phyloP scores from a whole-genome alignment of 352 stramenopile genomes.

The Globisporangium radiosum region DNA sequence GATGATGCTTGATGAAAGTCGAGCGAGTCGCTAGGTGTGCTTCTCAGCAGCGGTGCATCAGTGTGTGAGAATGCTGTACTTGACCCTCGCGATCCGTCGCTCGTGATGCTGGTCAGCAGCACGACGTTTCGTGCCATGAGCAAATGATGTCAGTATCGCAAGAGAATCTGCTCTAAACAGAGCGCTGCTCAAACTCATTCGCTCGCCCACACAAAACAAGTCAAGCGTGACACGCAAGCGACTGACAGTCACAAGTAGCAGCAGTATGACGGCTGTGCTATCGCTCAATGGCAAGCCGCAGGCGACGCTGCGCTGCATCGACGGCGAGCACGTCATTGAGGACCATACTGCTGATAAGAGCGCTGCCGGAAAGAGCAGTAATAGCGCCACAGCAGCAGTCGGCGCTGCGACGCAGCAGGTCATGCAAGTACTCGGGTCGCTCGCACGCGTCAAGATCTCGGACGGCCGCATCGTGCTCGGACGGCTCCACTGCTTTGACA shows the following conservation, averaged over 20 bases:
- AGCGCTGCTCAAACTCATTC: too few species aligned
- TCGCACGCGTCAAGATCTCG: slow-evolving; percentile 60
- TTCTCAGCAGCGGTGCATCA: too few species aligned
- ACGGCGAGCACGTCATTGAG: slow-evolving; percentile 10
- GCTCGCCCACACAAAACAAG: too few species aligned
- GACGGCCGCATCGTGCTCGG: slow-evolving; percentile 64
- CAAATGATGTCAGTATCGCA: too few species aligned
- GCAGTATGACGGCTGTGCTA: slow-evolving; percentile 28
- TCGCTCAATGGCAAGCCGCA: slow-evolving; percentile 59
- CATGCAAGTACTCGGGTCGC: slow-evolving; percentile 50
- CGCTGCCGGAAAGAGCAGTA: too few species aligned
- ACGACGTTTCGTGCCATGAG: too few species aligned
- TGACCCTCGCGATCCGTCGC: too few species aligned
- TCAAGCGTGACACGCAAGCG: too few species aligned
- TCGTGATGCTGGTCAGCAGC: too few species aligned
- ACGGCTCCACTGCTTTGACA: slow-evolving; percentile 75
- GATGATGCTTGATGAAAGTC: neutral
- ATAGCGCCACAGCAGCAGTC: slow-evolving; percentile 9
- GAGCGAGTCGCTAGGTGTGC: too few species aligned
- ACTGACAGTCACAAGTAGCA: neutral
- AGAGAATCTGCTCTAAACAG: too few species aligned
- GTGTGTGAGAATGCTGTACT: too few species aligned
- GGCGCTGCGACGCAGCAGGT: slow-evolving; percentile 42
- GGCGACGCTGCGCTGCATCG: slow-evolving; percentile 21
- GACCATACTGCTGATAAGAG: slow-evolving; percentile 3